Evolutionary conservation across 495 filamentous ascomycete genomes (phyloP).

Genomic region (Penicillium cataractarum): DNA sequence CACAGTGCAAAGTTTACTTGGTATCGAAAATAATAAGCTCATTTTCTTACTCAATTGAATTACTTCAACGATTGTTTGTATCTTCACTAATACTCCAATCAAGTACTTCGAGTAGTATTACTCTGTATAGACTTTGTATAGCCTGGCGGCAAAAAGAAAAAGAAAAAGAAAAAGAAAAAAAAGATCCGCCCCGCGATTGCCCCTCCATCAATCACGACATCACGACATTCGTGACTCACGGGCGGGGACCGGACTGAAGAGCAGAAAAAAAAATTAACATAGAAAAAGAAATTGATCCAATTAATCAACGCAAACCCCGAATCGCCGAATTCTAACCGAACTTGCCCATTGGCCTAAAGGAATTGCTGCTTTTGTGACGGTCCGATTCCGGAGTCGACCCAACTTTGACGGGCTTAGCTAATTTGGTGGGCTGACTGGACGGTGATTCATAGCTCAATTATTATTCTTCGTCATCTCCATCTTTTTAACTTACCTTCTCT

Average conservation of each 20-base stretch:
- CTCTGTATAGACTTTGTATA: not conserved
- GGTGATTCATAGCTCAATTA: constrained; percentile 14
- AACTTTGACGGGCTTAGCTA: constrained; percentile 28
- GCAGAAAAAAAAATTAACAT: not conserved
- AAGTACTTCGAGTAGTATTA: not conserved
- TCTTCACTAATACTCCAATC: not conserved
- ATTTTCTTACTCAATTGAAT: not conserved
- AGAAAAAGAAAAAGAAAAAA: constrained; percentile 21
- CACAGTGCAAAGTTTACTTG: too few relatives aligned
- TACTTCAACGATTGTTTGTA: not conserved
- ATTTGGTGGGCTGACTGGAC: constrained; percentile 5
- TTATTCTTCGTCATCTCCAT: not conserved
- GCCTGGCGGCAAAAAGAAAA: constrained; percentile 14
- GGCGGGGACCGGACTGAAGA: not conserved
- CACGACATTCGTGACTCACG: constrained; percentile 10
- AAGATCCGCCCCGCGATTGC: constrained; percentile 23
- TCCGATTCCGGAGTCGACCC: constrained; percentile 33
- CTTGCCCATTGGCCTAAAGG: not conserved
- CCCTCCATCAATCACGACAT: constrained; percentile 17
- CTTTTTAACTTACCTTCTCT: not conserved
- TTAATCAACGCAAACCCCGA: not conserved
- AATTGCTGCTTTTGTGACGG: constrained; percentile 2
- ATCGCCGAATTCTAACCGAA: not conserved
- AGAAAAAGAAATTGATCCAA: not conserved
- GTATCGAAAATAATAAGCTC: too few relatives aligned